A percentile compares a stretch with the other conserved stretches of the same genome.
phyloP scores from a whole-genome alignment of 2,329 filamentous ascomycete genomes.

The Triangularia verruculosa region DNA sequence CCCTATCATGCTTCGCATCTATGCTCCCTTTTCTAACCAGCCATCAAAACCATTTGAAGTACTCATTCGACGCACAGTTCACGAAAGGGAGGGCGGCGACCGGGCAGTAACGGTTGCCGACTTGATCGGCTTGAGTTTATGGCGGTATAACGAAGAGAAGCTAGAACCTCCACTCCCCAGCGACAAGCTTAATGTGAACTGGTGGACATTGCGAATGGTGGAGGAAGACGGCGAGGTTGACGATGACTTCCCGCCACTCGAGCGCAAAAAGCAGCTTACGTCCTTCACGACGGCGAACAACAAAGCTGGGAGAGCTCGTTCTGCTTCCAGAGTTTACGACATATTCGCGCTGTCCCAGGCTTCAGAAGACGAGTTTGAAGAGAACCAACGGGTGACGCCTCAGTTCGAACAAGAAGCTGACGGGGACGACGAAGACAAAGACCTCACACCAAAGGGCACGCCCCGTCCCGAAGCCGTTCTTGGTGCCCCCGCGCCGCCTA shows the following conservation, averaged over 20 bases:
- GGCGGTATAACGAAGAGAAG: constrained; percentile 75
- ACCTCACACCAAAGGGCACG: constrained; percentile 46
- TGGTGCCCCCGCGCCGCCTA: constrained; percentile 36
- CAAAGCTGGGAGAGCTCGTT: constrained; percentile 57
- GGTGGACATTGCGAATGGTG: constrained; percentile 80
- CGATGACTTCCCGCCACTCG: constrained; percentile 77
- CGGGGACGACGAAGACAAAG: constrained; percentile 39
- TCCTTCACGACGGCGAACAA: constrained; percentile 83
- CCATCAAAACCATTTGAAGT: constrained; percentile 67
- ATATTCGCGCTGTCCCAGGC: constrained; percentile 79
- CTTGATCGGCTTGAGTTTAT: constrained; percentile 76
- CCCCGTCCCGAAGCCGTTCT: constrained; percentile 42
- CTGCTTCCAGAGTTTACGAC: constrained; percentile 74
- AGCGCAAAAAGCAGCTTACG: constrained; percentile 68
- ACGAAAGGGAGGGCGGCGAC: constrained; percentile 62
- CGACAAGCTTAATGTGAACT: constrained; percentile 73
- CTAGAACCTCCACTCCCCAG: constrained; percentile 62
- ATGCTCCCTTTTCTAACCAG: constrained; percentile 66
- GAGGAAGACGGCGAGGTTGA: constrained; percentile 82
- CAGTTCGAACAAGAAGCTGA: constrained; percentile 57
- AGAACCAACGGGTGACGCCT: constrained; percentile 67
- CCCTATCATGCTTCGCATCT: constrained; percentile 73
- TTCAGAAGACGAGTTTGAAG: constrained; percentile 62
- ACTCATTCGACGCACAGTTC: constrained; percentile 65
- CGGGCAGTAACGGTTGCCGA: constrained; percentile 70